Conservation (phyloP, 345 rosid genomes). For the Eucalyptus cloeziana region DNA sequence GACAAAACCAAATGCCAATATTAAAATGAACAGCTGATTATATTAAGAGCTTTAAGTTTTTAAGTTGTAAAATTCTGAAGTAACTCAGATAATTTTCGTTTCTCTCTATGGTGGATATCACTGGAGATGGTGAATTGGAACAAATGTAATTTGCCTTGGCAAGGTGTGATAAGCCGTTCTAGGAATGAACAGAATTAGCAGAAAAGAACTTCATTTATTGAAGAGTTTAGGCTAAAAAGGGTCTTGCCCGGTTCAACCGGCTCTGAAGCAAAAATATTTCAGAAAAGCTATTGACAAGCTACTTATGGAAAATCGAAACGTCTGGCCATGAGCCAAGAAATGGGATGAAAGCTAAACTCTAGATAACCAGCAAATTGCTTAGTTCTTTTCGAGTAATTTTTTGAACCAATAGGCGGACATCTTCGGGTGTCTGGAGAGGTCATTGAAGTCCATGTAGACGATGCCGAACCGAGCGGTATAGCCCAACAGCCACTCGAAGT, state of each 20-base stretch:
- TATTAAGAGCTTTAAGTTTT: not conserved
- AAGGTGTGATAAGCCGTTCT: not conserved
- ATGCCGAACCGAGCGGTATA: slow-evolving; percentile 50
- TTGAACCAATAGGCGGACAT: slow-evolving; percentile 61
- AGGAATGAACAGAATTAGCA: not conserved
- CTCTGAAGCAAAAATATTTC: not conserved
- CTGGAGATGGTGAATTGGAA: not conserved
- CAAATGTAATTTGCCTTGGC: not conserved
- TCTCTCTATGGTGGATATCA: not conserved
- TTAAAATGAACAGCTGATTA: not conserved
- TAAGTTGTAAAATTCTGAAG: not conserved
- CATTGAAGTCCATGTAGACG: slow-evolving; percentile 26
- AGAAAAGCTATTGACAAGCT: not conserved
- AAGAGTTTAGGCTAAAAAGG: not conserved
- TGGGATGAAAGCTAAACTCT: not conserved
- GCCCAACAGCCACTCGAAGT: slow-evolving; percentile 55
- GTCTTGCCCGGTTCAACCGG: not conserved
- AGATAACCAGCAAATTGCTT: not conserved
- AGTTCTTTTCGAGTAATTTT: slow-evolving; percentile 4
- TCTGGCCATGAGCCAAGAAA: not conserved
- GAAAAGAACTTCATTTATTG: not conserved
- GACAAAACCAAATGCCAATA: not conserved
- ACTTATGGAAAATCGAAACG: not conserved
- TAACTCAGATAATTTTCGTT: not conserved
- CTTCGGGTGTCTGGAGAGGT: slow-evolving; percentile 41